Conservation (phyloP, 768 basidiomycete genomes). For the Grammothele lineata region DNA sequence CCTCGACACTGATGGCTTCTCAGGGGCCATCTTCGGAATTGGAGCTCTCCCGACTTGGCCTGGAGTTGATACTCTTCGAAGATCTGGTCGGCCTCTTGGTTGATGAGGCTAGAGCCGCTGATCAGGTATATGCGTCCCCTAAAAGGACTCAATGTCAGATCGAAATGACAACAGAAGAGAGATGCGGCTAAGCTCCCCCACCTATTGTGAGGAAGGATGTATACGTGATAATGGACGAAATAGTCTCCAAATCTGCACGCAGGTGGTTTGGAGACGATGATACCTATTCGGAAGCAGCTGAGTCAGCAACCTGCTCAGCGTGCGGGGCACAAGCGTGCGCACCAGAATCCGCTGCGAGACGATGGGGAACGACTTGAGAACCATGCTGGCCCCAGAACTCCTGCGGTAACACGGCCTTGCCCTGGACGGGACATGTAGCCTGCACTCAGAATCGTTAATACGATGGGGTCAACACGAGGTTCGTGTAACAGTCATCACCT, state of each 20-base stretch:
- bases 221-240: conserved; percentile 38
- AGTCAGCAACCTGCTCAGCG: not conserved
- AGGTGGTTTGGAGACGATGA: conserved; percentile 2
- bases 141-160: not conserved
- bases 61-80: conserved; percentile 66
- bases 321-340: not conserved
- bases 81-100: conserved; percentile 46
- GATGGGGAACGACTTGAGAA: conserved; percentile 5
- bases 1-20: conserved; percentile 75
- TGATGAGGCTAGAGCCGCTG: conserved; percentile 33
- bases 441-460: conserved; percentile 3
- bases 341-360: conserved; percentile 18
- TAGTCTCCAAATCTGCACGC: conserved; percentile 11
- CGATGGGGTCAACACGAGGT: too few species aligned
- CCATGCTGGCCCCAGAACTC: conserved; percentile 33
- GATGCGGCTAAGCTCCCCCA: not conserved
- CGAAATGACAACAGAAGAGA: not conserved
- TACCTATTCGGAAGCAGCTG: too few species aligned
- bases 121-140: conserved; percentile 67
- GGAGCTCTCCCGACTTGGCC: conserved; percentile 49
- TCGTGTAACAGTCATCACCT: too few species aligned
- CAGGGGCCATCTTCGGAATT: conserved; percentile 71
- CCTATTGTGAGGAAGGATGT: conserved; percentile 29
- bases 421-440: conserved; percentile 6
- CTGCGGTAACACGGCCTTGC: conserved; percentile 27